Evolutionary conservation across 2,329 filamentous ascomycete genomes (phyloP).

Genomic region (Diaporthe batatas): DNA sequence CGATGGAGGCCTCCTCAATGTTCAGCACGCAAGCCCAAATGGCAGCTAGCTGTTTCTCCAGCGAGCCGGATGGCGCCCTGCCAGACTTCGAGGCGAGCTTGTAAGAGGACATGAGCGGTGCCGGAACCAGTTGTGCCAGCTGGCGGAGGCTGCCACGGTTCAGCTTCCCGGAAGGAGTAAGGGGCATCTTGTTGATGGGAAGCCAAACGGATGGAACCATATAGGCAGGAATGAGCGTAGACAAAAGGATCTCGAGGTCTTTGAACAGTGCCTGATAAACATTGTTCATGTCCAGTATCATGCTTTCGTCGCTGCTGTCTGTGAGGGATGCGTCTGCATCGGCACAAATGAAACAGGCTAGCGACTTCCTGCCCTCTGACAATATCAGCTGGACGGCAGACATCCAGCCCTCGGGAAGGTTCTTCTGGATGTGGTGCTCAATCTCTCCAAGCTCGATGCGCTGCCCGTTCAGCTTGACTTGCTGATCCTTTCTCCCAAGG

Average conservation of each 20-base stretch:
- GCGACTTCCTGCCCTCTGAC: not conserved
- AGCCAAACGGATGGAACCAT: constrained; percentile 45
- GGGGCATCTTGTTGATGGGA: constrained; percentile 44
- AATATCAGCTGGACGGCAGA: constrained; percentile 48
- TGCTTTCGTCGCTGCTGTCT: constrained; percentile 18
- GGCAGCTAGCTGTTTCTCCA: constrained; percentile 55
- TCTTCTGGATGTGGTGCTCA: constrained; percentile 38
- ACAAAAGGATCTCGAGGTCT: not conserved
- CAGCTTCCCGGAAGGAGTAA: constrained; percentile 48
- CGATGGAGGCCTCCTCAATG: constrained; percentile 45
- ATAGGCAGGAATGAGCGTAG: constrained; percentile 8
- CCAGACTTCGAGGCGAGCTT: constrained; percentile 19
- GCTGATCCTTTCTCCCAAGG: constrained; percentile 65
- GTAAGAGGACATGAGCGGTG: not conserved
- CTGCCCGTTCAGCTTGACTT: constrained; percentile 69
- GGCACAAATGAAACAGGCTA: constrained; percentile 45
- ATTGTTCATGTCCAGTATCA: not conserved
- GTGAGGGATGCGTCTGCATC: constrained; percentile 29
- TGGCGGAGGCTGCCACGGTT: not conserved
- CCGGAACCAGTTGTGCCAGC: not conserved
- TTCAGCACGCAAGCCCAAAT: constrained; percentile 46
- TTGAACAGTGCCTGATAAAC: not conserved
- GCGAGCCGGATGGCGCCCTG: constrained; percentile 53
- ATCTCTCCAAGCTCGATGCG: constrained; percentile 58
- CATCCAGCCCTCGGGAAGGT: constrained; percentile 44